Evolutionary conservation across 31 red algal genomes (phyloP), one percentile per base, ranked within the genome.

Genomic region (Odonthalia washingtoniensis): DNA sequence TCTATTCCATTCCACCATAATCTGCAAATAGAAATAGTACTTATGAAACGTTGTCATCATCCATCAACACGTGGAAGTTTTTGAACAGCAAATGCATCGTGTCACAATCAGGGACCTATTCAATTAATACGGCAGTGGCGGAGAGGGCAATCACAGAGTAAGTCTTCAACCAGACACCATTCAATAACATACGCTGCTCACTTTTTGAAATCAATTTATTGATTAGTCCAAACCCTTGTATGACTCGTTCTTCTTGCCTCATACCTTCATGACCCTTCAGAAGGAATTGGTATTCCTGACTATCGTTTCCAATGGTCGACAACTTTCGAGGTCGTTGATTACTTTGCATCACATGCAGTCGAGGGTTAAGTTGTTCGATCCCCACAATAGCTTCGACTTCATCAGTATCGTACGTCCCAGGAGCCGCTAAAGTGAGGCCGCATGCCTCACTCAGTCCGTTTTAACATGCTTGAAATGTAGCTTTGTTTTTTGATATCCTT

Each of bases 181-280:
- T 87, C 79, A 96, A 52, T 1, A 91, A 57, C 37, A 46, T 74
- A 33, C 63, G 84, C 33, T 83, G 65, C 16, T 43, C 45, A 40
- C 91, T 95, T 42, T 94, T 95, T 66, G 89, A 76, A 42, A 99
- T 88, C 5, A 96, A 75, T 81, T 92, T 89, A 82, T 99, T 99
- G 39, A 99, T 87, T 28, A 99, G 82, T 34, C 92, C 81, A 57
- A 99, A 95, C 9, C 96, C 87, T 79, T 99, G 97, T 92, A 96
- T 96, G 5, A 99, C 97, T 34, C 97, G 65, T 85, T 99, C 97
- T 76, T 99, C 97, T 82, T 97, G 97, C 12, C 97, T 84, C 41
- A 99, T 72, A 78, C 96, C 97, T 44, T 99, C 97, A 91, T 96
- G 97, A 24, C 97, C 97, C 74, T 99, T 99, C 65, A 99, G 77